Conservation (phyloP, 1,139 yeast species). For the Geotrichum histeridarum region DNA sequence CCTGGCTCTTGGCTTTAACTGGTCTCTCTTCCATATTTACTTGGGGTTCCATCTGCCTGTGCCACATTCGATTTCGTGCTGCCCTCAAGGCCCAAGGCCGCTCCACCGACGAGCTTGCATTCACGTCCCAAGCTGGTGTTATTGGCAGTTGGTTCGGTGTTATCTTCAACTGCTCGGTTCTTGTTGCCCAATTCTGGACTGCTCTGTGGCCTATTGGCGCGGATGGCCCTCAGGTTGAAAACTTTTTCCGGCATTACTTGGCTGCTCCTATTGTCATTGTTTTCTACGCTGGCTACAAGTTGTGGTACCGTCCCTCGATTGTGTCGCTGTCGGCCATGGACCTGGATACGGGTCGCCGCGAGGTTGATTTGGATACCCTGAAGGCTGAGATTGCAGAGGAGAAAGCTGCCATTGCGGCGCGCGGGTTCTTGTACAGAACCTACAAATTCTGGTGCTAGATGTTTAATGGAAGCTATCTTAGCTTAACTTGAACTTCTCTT, state of each 20-base stretch:
- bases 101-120: conserved; percentile 60
- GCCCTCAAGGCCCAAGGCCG: conserved; percentile 67
- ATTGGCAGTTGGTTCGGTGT: conserved; percentile 66
- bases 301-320: conserved; percentile 44
- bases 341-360: conserved; percentile 51
- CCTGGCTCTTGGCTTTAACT: conserved; percentile 77
- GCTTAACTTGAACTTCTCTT: too few relatives aligned
- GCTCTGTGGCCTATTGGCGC: conserved; percentile 66
- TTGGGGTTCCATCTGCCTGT: conserved; percentile 73
- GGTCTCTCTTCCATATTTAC: conserved; percentile 81
- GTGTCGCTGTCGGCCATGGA: conserved; percentile 51
- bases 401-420: conserved; percentile 38
- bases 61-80: conserved; percentile 72
- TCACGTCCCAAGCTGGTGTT: conserved; percentile 62
- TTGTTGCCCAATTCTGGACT: conserved; percentile 78
- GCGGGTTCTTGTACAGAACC: conserved; percentile 39
- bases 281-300: conserved; percentile 49
- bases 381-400: conserved; percentile 51
- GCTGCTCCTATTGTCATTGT: conserved; percentile 50
- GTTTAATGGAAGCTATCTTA: too few relatives aligned
- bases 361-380: conserved; percentile 49
- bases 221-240: conserved; percentile 39
- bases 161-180: conserved; percentile 54
- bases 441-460: conserved; percentile 49
- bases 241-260: conserved; percentile 51